Evolutionary conservation across 441 rosid genomes (phyloP), one percentile per base, ranked within the genome.

Genomic region (Eruca vesicaria): DNA sequence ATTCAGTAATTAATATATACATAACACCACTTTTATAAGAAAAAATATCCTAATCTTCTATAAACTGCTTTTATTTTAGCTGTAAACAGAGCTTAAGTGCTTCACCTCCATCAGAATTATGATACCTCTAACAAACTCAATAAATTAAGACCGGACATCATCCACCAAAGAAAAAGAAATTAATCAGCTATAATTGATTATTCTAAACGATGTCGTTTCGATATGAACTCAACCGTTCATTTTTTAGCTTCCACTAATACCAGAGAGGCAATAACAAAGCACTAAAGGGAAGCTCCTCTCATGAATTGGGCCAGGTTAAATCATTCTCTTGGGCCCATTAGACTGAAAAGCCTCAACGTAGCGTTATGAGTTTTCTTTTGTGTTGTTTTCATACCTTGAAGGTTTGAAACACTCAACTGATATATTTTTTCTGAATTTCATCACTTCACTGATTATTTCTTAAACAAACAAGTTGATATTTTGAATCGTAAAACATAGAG

Each of bases 61-160:
- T 31, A 41, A 57, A 43, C 69, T n/a, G 21, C 60, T 31, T 41
- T 43, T 10, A 19, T 23, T 15, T 9, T 70, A n/a, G 66, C 66
- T 59, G n/a, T 59, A 58, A 35, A 21, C 69, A 61, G 57, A 68
- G 64, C 74, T n/a, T 55, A 76, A 63, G 71, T 76, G 56, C 64
- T 41, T 32, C 53, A 63, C 60, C 28, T 63, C 67, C 76, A 65
- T 9, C 56, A 58, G 31, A 67, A 31, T 45, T 59, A n/a, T n/a
- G n/a, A n/a, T 23, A 23, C 3, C 26, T 23, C 26, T 23, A 23
- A 23, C 26, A 23, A 23, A 23, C 26, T 23, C 26, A 23, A 23
- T 23, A 23, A 23, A 23, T 23, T 23, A 23, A 23, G 26, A 23
- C 26, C 26, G 26, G 26, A 23, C 3, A 23, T 29, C 32, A 29